These are phyloP conservation scores for Pseudogymnoascus sp. DNA, from an alignment of 2,329 filamentous ascomycete genomes.

Conservation along the genomic window DNA sequence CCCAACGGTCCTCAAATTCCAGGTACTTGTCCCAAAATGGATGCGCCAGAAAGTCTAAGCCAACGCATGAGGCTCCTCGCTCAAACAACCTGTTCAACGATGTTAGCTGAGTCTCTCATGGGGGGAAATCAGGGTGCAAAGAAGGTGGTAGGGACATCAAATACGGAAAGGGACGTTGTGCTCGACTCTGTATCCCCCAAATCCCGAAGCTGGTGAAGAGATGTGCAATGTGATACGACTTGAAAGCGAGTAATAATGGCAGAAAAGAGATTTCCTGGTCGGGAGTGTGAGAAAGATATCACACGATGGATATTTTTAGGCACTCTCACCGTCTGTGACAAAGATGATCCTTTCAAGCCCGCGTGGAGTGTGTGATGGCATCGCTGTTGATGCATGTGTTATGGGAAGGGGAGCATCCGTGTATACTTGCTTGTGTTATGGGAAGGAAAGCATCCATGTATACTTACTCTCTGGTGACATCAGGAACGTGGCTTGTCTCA, in stretches of 20 bases:
- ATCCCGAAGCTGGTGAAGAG: slow-evolving; percentile 36
- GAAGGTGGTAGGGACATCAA: slow-evolving; percentile 45
- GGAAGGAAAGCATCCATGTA: slow-evolving; percentile 57
- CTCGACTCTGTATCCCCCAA: slow-evolving; percentile 43
- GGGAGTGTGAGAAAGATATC: slow-evolving; percentile 57
- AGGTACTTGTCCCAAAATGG: slow-evolving; percentile 99
- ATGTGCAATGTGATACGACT: slow-evolving; percentile 30
- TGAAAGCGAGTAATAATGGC: slow-evolving; percentile 39
- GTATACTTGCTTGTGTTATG: slow-evolving; percentile 67
- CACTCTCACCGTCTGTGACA: slow-evolving; percentile 63
- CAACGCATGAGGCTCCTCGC: slow-evolving; percentile 74
- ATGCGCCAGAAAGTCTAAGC: slow-evolving; percentile 87
- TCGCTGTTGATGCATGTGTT: slow-evolving; percentile 42
- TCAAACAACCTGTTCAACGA: slow-evolving; percentile 68
- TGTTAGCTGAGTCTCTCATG: slow-evolving; percentile 11
- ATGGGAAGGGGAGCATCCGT: slow-evolving; percentile 58
- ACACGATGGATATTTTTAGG: slow-evolving; percentile 51
- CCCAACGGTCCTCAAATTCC: slow-evolving; percentile 88
- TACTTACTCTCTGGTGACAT: slow-evolving; percentile 99
- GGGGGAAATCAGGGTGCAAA: slow-evolving; percentile 20
- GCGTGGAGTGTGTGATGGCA: slow-evolving; percentile 22
- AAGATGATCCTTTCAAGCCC: slow-evolving; percentile 31
- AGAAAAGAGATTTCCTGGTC: slow-evolving; percentile 51
- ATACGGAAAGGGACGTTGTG: slow-evolving; percentile 52
- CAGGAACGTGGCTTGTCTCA: slow-evolving; percentile 89